Conservation (phyloP, 2,329 filamentous ascomycete genomes). For the Penicillium sp. region DNA sequence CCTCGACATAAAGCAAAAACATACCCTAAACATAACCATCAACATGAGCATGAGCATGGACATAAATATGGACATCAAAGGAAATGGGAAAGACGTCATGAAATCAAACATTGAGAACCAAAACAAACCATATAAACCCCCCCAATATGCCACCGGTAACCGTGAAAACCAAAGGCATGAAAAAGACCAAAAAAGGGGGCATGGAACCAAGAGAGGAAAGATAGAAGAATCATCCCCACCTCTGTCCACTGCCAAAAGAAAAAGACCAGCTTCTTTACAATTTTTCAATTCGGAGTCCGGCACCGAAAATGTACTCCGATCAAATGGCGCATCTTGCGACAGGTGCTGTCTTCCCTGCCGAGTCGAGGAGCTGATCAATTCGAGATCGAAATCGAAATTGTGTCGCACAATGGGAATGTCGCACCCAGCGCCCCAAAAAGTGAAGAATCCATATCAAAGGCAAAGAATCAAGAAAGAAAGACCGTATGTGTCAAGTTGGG, state of each 20-base stretch:
- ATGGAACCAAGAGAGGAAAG: constrained; percentile 6
- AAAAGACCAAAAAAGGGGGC: constrained; percentile 2
- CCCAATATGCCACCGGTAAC: not conserved
- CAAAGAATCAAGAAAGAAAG: not conserved
- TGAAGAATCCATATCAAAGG: not conserved
- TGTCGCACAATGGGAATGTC: not conserved
- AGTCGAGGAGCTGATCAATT: not conserved
- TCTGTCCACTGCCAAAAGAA: constrained; percentile 17
- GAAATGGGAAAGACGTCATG: not conserved
- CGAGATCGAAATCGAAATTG: not conserved
- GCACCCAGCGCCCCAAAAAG: not conserved
- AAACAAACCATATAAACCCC: not conserved
- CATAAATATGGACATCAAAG: not conserved
- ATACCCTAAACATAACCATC: not conserved
- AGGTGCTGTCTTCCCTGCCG: constrained; percentile 5
- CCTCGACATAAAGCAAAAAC: not conserved
- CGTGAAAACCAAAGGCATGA: not conserved
- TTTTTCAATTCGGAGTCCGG: constrained; percentile 25
- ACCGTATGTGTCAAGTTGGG: not conserved
- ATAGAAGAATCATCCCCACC: constrained; percentile 28
- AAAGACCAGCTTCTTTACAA: constrained; percentile 1
- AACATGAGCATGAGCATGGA: not conserved
- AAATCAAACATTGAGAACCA: not conserved
- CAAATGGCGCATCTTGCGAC: constrained; percentile 6
- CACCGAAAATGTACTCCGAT: constrained; percentile 21